Base-by-base conservation (phyloP, 352 stramenopile genomes). In the Phytopythium cucurbitacearum region DNA sequence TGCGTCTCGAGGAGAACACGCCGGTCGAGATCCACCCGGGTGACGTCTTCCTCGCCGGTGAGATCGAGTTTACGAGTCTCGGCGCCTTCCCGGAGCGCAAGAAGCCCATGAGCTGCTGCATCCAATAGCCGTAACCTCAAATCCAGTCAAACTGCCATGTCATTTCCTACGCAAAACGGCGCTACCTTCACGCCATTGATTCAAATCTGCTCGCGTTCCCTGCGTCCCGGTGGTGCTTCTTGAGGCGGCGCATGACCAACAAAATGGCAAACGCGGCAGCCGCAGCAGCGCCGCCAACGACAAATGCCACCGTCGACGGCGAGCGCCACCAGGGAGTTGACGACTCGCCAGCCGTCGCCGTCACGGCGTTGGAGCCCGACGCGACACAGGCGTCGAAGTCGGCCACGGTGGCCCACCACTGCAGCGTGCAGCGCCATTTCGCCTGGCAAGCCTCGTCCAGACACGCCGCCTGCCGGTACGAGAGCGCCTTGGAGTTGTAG, bases 1-100 rank as follows among this genome's bases (percentile, higher is more conserved):
- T 89, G n/a, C 79, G 81, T 0, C 67, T 92, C 3, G 78, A 87
- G 36, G 79, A 89, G 52, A 80, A 87, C 48, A 75, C 87, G 52
- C 63, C 52, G 9, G 74, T 86, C 21, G 68, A 87, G 34, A 71
- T 89, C 41, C 70, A 76, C 15, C 72, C 79, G 2, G 79, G 81
- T n/a, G 75, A 90, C 54, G 62, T 85, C 9, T 88, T 92, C 38
- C 57, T 87, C 35, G 71, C 79, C 0, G 81, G 79, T 0, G 81
- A 92, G 50, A 66, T 89, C 36, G 81, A 92, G 45, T 92, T 92
- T 56, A 89, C 76, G 13, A 86, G 80, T 40, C 71, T 92, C 35
- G 73, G 63, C 8, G 65, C 75, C 1, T 87, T 85, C 15, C 76
- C 76, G 6, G 73, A 83, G 4, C 65, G 75, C 0, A 85, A 87